These are phyloP conservation scores for Naematelia aurantialba DNA, from an alignment of 768 basidiomycete genomes.

Conservation along the genomic window DNA sequence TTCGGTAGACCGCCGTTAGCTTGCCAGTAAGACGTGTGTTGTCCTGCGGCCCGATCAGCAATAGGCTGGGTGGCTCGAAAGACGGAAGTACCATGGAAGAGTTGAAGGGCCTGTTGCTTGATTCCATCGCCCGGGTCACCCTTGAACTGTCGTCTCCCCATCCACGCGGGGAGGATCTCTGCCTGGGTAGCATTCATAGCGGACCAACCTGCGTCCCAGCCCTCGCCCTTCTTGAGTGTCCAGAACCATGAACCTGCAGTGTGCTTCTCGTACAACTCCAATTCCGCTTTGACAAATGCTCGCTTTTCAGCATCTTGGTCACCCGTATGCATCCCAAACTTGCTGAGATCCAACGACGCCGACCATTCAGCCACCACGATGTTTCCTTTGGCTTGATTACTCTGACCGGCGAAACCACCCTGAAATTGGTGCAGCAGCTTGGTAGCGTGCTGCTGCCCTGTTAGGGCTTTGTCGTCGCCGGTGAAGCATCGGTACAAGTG, in stretches of 20 bases:
- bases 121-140: slow-evolving; percentile 11
- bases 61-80: neutral
- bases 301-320: slow-evolving; percentile 54
- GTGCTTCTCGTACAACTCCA: slow-evolving; percentile 61
- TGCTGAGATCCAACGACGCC: slow-evolving; percentile 66
- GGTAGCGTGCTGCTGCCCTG: slow-evolving; percentile 59
- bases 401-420: slow-evolving; percentile 51
- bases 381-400: slow-evolving; percentile 54
- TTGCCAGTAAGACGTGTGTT: slow-evolving; percentile 55
- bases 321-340: slow-evolving; percentile 54
- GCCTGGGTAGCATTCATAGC: slow-evolving; percentile 62
- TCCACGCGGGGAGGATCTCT: slow-evolving; percentile 60
- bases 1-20: slow-evolving; percentile 61
- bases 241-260: slow-evolving; percentile 80
- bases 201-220: slow-evolving; percentile 71
- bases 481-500: slow-evolving; percentile 83
- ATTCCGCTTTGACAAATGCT: slow-evolving; percentile 62
- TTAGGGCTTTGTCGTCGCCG: slow-evolving; percentile 56
- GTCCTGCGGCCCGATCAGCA: slow-evolving; percentile 31
- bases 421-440: slow-evolving; percentile 54
- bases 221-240: slow-evolving; percentile 70
- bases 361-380: slow-evolving; percentile 77
- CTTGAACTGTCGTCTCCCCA: slow-evolving; percentile 52
- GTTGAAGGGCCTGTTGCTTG: neutral
- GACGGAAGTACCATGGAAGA: neutral